Conservation (phyloP, 2,329 filamentous ascomycete species). For the Orbilia quercus region DNA sequence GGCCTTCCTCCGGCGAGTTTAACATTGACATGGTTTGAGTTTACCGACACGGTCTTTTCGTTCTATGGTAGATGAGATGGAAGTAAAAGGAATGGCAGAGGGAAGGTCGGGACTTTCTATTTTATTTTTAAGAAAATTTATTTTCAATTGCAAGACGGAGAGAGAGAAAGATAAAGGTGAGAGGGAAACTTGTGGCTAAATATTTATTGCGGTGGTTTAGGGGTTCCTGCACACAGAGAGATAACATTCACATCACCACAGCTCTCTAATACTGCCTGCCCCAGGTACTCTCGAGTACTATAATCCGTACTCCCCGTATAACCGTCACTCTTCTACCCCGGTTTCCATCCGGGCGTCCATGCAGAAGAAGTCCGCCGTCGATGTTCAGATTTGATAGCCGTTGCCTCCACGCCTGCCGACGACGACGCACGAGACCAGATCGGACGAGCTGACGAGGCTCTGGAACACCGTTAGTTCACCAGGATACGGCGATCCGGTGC, state of each 20-base stretch:
- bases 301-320: no score
- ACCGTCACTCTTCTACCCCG: no score
- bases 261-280: no score
- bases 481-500: background rate
- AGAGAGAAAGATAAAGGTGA: background rate
- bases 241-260: background rate
- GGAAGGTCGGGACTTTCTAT: background rate
- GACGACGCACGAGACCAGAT: constrained; percentile 2
- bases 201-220: constrained; percentile 20
- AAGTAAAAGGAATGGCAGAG: background rate
- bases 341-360: no score
- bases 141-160: background rate
- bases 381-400: background rate
- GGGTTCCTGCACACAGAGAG: constrained; percentile 8
- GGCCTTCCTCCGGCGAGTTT: constrained; percentile 40
- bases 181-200: constrained; percentile 18
- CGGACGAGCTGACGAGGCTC: constrained; percentile 12
- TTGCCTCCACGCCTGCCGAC: background rate
- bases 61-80: background rate
- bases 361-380: no score
- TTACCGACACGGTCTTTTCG: background rate
- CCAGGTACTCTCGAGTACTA: no score
- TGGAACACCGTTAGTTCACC: background rate
- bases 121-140: no score
- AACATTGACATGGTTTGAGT: constrained; percentile 36